Conservation (phyloP, 192 early-diverging fungal species). For the Tieghemiomyces parasiticus region DNA sequence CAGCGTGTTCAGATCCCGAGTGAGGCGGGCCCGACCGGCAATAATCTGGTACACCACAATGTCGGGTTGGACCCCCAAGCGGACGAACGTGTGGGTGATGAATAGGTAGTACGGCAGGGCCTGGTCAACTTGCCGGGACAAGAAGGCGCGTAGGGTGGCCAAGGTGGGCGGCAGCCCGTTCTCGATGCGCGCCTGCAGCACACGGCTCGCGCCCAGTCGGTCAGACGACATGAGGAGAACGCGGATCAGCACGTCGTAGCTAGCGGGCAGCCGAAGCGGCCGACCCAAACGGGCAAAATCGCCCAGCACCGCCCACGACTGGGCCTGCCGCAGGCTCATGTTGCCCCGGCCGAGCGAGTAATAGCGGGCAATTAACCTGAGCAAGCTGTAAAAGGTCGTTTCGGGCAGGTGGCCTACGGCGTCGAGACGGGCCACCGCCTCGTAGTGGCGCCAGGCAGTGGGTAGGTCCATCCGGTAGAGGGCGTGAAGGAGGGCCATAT, state of each 20-base stretch:
- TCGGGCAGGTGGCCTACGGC: not conserved
- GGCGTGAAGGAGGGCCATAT: not conserved
- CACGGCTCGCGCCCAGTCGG: not conserved
- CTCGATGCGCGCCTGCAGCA: not conserved
- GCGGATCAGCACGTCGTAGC: slow-evolving; percentile 1
- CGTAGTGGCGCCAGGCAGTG: not conserved
- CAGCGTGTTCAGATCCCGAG: not conserved
- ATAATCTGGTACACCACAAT: not conserved
- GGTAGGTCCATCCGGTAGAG: not conserved
- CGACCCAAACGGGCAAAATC: not conserved
- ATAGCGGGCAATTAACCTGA: not conserved
- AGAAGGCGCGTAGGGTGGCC: not conserved
- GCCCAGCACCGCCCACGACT: not conserved
- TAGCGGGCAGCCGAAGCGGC: not conserved
- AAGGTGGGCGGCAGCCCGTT: not conserved
- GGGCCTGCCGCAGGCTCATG: not conserved
- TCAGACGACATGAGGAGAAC: not conserved
- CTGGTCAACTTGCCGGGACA: not conserved
- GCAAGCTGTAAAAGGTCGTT: not conserved
- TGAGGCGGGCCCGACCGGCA: not conserved
- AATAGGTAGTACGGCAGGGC: not conserved
- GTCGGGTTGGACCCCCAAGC: not conserved
- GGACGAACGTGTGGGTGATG: not conserved
- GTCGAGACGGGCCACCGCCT: not conserved
- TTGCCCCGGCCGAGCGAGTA: not conserved